Percentiles rank a stretch among this genome's conserved stretches.
phyloP scores from a whole-genome alignment of 1,139 yeast genomes.

The Candida dubliniensis region DNA sequence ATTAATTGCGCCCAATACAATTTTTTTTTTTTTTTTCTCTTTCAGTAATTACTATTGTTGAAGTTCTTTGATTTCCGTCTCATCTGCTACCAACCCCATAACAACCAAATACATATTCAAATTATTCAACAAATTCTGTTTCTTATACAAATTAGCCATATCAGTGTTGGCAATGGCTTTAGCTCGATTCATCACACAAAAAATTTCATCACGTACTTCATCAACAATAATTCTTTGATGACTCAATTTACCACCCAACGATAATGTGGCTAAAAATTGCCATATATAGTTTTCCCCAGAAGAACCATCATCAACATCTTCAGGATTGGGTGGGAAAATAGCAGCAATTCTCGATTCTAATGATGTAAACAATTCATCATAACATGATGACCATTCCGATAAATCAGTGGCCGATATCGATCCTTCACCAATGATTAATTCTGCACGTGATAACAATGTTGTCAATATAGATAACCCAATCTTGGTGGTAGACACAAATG shows the following conservation, averaged over 20 bases:
- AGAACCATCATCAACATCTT: conserved; percentile 65
- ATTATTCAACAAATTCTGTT: conserved; percentile 70
- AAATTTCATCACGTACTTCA: conserved; percentile 90
- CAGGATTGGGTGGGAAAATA: conserved; percentile 76
- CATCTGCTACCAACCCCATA: conserved; percentile 93
- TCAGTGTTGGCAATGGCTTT: conserved; percentile 62
- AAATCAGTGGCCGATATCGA: conserved; percentile 57
- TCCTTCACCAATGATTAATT: conserved; percentile 84
- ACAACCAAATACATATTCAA: conserved; percentile 92
- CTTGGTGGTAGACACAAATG: conserved; percentile 77
- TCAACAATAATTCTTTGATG: conserved; percentile 95
- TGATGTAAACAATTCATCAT: conserved; percentile 77
- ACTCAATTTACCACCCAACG: conserved; percentile 87
- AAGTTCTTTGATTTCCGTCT: conserved; percentile 56
- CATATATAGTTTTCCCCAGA: conserved; percentile 68
- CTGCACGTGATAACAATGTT: conserved; percentile 87
- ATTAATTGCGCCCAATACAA: no score
- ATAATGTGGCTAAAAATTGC: conserved; percentile 95
- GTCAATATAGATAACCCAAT: conserved; percentile 87
- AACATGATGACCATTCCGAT: conserved; percentile 77
- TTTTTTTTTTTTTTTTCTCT: no score
- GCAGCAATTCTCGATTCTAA: conserved; percentile 76
- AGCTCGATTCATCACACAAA: conserved; percentile 83
- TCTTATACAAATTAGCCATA: conserved; percentile 53
- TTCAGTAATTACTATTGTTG: conserved; percentile 15